phyloP scores from a whole-genome alignment of 2,329 filamentous ascomycete species.

The Hymenoscyphus scutula region DNA sequence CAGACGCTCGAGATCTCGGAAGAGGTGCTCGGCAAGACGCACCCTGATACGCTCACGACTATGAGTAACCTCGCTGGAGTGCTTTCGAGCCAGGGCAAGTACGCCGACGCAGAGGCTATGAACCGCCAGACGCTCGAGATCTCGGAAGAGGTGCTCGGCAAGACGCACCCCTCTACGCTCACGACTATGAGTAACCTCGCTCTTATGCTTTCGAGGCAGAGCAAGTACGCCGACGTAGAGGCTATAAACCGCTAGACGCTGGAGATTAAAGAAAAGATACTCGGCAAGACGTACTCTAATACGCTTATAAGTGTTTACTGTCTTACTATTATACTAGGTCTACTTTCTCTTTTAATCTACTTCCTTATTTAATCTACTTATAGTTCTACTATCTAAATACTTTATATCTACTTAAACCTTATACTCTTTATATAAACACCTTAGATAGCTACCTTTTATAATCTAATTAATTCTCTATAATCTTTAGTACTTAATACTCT shows the following conservation, averaged over 20 bases:
- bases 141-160: too few relatives aligned
- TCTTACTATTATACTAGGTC: too few relatives aligned
- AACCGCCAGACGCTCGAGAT: conserved; percentile 16
- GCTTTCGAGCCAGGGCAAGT: conserved; percentile 5
- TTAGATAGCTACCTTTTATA: too few relatives aligned
- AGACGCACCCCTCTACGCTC: conserved; percentile 2
- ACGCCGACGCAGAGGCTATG: conserved; percentile 4
- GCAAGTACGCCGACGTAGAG: conserved; percentile 8
- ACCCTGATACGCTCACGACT: conserved; percentile 17
- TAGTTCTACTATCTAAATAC: too few relatives aligned
- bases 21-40: conserved; percentile 19
- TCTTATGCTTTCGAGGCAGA: neutral
- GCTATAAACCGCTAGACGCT: conserved; percentile 15
- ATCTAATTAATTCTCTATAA: too few relatives aligned
- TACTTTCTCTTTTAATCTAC: too few relatives aligned
- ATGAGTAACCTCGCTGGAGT: conserved; percentile 5
- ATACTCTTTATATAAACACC: too few relatives aligned
- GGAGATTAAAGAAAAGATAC: conserved; percentile 14
- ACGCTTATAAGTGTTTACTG: conserved; percentile 15
- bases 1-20: conserved; percentile 15
- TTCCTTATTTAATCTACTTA: too few relatives aligned
- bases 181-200: conserved; percentile 6
- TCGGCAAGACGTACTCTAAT: conserved; percentile 18
- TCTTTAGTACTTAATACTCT: too few relatives aligned
- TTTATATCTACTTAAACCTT: too few relatives aligned